Base-by-base conservation (phyloP, 805 yeast species). In the Brettanomyces anomalus region DNA sequence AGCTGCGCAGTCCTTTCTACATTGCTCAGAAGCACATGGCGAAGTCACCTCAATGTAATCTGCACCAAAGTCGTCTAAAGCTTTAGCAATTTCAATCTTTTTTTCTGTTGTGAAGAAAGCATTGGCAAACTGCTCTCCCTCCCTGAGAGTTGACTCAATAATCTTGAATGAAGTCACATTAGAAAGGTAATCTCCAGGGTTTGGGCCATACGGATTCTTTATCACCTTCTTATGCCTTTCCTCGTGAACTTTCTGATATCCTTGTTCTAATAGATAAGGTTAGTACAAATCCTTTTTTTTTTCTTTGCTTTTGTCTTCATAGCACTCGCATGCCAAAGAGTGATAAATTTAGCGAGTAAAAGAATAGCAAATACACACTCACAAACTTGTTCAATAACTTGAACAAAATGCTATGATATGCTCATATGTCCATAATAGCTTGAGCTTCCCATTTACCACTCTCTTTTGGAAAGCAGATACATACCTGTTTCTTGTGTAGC, bases 101-200 rank as follows among this genome's bases (percentile, higher is more conserved):
- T 85, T 90, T 62, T 86, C 97, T 16, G 96, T 85, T 54, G 79
- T 70, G 72, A 90, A 90, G 67, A 90, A 93, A 4, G 98, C 95
- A 60, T 90, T 90, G 58, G 97, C 97, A 61, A 90, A 90, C 67
- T 90, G 98, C 68, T 90, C 98, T 64, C 98, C 98, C 69, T 90
- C 98, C 71, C 98, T 79, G 45, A 90, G 73, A 4, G 98, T 90
- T 31, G 96, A 85, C 70, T 90, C 98, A 60, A 90, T 90, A 57
- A 90, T 65, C 72, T 90, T 88, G 69, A 89, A 90, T 52, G 76
- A 79, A 50, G 82, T 72, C 31, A 90, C 97, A 61, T 90, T 90
- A 24, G 96, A 86, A 46, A 90, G 67, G 63, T 68, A 89, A 70
- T 90, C 98, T 42, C 86, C 79, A 45, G 97, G 97, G 62, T 90